A percentile compares a stretch with the other conserved stretches of the same genome.
Conservation (phyloP, 176 grass and related monocot species). For the Cenchrus americanus region DNA sequence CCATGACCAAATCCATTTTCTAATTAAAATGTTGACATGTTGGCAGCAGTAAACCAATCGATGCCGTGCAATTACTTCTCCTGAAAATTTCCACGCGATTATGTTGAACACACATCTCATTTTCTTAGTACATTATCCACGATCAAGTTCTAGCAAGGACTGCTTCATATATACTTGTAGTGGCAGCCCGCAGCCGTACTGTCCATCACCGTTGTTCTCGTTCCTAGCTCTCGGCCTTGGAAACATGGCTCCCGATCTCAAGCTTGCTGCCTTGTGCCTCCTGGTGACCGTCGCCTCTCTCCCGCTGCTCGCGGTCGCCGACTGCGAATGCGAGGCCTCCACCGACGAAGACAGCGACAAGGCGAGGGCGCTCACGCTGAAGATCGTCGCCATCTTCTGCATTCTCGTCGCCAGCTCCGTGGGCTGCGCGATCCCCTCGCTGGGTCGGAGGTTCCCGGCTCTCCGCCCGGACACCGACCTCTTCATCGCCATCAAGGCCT, state of each 20-base stretch:
- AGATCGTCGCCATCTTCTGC: conserved; percentile 71
- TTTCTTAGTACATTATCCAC: neutral
- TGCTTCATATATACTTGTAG: neutral
- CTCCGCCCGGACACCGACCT: conserved; percentile 52
- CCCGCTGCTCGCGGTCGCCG: conserved; percentile 25
- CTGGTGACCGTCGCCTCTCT: conserved; percentile 13
- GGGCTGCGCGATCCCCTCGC: conserved; percentile 51
- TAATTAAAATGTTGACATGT: neutral
- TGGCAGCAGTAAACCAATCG: neutral
- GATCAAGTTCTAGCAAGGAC: neutral
- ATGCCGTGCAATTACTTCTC: neutral
- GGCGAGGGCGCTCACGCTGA: conserved; percentile 41
- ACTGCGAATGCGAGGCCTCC: conserved; percentile 45
- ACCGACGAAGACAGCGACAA: conserved; percentile 36
- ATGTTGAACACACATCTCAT: neutral
- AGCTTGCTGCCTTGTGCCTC: conserved; percentile 14
- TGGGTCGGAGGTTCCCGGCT: conserved; percentile 46
- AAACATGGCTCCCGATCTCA: conserved; percentile 24
- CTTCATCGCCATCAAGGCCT: conserved; percentile 78
- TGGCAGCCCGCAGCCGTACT: too few species aligned
- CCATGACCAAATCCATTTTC: neutral
- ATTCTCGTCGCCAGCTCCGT: conserved; percentile 56
- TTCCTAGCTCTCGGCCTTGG: neutral
- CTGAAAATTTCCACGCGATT: neutral
- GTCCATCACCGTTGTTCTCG: neutral